A percentile compares a stretch with the other conserved stretches of the same genome.
These are phyloP conservation scores for Coleophoma eucalyptorum DNA, from an alignment of 2,329 filamentous ascomycete genomes.

Conservation along the genomic window DNA sequence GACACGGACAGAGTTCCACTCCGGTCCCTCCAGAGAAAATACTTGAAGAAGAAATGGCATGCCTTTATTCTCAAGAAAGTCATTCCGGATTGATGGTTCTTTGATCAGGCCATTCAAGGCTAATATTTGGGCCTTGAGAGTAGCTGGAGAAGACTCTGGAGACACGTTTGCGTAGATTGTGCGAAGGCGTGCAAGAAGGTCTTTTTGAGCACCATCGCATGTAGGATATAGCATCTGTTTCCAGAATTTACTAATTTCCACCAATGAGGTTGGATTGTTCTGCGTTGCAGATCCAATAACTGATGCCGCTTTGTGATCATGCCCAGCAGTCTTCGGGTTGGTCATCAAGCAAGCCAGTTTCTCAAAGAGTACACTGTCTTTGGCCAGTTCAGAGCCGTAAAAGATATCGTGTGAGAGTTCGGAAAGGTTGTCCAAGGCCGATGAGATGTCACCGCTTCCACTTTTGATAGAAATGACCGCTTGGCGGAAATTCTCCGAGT, in stretches of 20 bases:
- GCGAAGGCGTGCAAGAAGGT: constrained; percentile 9
- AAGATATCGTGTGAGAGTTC: constrained; percentile 67
- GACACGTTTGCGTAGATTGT: constrained; percentile 19
- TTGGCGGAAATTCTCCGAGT: constrained; percentile 39
- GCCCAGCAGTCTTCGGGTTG: constrained; percentile 17
- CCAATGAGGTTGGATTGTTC: constrained; percentile 61
- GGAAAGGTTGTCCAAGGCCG: constrained; percentile 49
- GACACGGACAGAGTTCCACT: constrained; percentile 47
- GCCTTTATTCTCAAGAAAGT: constrained; percentile 52
- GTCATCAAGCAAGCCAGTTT: constrained; percentile 55
- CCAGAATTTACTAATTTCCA: constrained; percentile 47
- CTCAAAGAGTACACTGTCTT: constrained; percentile 48
- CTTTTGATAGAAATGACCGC: constrained; percentile 47
- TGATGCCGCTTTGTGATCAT: constrained; percentile 43
- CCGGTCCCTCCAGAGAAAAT: constrained; percentile 40
- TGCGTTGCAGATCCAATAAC: constrained; percentile 55
- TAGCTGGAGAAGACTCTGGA: constrained; percentile 18
- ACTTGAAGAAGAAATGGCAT: constrained; percentile 52
- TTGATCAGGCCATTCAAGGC: constrained; percentile 55
- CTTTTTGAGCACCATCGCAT: constrained; percentile 12
- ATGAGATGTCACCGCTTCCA: constrained; percentile 24
- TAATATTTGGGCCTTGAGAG: constrained; percentile 34
- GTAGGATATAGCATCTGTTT: constrained; percentile 20
- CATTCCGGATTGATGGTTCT: constrained; percentile 43
- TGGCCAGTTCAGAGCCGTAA: constrained; percentile 60